Conservation (phyloP, 2,329 filamentous ascomycete species). For the Apiospora rasikravindrae region DNA sequence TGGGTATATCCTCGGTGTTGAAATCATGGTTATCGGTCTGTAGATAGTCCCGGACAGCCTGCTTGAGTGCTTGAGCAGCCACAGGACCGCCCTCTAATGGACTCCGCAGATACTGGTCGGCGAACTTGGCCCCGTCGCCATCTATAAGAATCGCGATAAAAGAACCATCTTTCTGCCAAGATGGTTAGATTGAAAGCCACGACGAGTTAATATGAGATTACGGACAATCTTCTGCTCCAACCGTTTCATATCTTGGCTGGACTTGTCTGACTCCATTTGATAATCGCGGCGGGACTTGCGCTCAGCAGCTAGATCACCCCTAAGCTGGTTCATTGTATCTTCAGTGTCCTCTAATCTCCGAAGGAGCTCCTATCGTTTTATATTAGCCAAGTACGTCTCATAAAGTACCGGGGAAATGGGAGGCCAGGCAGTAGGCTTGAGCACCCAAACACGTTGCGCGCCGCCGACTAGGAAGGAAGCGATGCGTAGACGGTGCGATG, state of each 20-base stretch:
- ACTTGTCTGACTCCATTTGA: constrained; percentile 23
- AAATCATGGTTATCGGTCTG: constrained; percentile 29
- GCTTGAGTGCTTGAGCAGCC: constrained; percentile 39
- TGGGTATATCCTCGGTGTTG: constrained; percentile 37
- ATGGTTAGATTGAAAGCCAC: neutral
- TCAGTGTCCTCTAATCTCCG: constrained; percentile 19
- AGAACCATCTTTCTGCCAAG: constrained; percentile 35
- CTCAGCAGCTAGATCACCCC: constrained; percentile 23
- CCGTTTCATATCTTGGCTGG: constrained; percentile 7
- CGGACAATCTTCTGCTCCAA: constrained; percentile 24
- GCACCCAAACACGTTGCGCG: neutral
- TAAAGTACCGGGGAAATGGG: neutral
- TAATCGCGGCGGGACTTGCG: constrained; percentile 25
- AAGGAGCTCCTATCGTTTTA: constrained; percentile 19
- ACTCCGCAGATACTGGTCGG: constrained; percentile 38
- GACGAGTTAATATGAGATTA: neutral
- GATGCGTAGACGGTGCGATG: neutral
- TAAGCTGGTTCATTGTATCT: constrained; percentile 22
- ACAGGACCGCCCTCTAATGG: constrained; percentile 35
- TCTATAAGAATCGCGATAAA: constrained; percentile 42
- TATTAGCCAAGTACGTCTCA: neutral
- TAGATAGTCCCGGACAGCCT: constrained; percentile 37
- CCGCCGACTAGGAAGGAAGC: neutral
- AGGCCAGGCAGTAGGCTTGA: neutral
- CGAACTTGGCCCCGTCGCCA: constrained; percentile 42